A percentile compares a stretch with the other conserved stretches of the same genome.
These are phyloP conservation scores for Pestalotiopsis sp. DNA, from an alignment of 2,329 filamentous ascomycete genomes.

Conservation along the genomic window DNA sequence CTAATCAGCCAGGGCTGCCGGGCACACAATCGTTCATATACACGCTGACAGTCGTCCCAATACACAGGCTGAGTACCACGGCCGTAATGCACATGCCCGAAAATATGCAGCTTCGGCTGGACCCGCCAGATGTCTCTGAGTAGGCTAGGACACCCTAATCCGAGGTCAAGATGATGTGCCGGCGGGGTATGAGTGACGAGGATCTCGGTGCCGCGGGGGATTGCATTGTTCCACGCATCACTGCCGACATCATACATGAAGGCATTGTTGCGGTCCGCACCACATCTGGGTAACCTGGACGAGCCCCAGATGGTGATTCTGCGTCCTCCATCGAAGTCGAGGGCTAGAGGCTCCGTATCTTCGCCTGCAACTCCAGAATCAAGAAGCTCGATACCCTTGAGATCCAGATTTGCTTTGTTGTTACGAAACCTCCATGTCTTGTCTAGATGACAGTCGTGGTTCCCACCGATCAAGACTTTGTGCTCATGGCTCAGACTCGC, in stretches of 20 bases:
- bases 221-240: constrained; percentile 72
- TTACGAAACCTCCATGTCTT: constrained; percentile 36
- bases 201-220: constrained; percentile 75
- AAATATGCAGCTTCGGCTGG: constrained; percentile 76
- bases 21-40: constrained; percentile 68
- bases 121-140: constrained; percentile 75
- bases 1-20: constrained; percentile 29
- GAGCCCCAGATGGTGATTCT: constrained; percentile 76
- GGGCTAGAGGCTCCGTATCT: constrained; percentile 36
- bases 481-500: constrained; percentile 71
- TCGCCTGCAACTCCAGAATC: constrained; percentile 61
- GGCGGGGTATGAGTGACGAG: constrained; percentile 83
- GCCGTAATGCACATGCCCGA: constrained; percentile 82
- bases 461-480: constrained; percentile 84
- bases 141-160: constrained; percentile 71
- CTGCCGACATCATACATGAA: constrained; percentile 72
- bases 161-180: constrained; percentile 69
- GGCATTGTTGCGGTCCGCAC: constrained; percentile 68
- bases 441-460: constrained; percentile 89
- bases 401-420: constrained; percentile 55
- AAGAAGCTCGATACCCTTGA: constrained; percentile 74
- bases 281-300: constrained; percentile 77
- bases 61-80: constrained; percentile 70
- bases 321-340: constrained; percentile 63
- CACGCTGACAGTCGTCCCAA: constrained; percentile 74